Evolutionary conservation across 2,329 filamentous ascomycete species (phyloP).

Genomic region (Daldinia sp.): DNA sequence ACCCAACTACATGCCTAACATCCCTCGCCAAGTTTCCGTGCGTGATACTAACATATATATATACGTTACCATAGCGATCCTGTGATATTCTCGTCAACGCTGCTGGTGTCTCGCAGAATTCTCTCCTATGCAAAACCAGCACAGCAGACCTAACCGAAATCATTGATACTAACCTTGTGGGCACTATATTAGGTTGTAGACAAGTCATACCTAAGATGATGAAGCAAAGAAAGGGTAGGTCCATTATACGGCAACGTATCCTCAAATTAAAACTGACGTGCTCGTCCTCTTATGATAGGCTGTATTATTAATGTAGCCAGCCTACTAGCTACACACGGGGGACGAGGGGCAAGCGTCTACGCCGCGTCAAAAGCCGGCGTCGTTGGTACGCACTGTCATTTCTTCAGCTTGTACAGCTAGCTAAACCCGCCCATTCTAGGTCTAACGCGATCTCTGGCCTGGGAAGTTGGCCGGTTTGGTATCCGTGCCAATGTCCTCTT

Average conservation of each 20-base stretch:
- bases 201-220: slow-evolving; percentile 59
- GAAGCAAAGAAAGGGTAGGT: slow-evolving; percentile 45
- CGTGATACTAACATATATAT: background rate
- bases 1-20: too few species aligned
- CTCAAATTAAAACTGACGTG: background rate
- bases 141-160: slow-evolving; percentile 62
- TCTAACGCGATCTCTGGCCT: slow-evolving; percentile 72
- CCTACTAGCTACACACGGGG: slow-evolving; percentile 74
- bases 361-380: slow-evolving; percentile 84
- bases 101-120: slow-evolving; percentile 75
- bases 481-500: slow-evolving; percentile 83
- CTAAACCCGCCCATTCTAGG: slow-evolving; percentile 53
- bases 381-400: slow-evolving; percentile 60
- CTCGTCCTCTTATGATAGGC: slow-evolving; percentile 47
- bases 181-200: slow-evolving; percentile 70
- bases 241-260: background rate
- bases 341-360: slow-evolving; percentile 75
- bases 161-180: slow-evolving; percentile 74
- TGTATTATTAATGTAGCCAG: slow-evolving; percentile 87
- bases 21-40: background rate
- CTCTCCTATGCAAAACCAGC: slow-evolving; percentile 65
- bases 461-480: slow-evolving; percentile 65
- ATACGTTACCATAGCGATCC: slow-evolving; percentile 25
- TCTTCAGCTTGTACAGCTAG: slow-evolving; percentile 19
- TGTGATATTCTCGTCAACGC: slow-evolving; percentile 77